These are phyloP conservation scores for Narthecium ossifragum DNA, from an alignment of 106 monocot species.

Conservation along the genomic window DNA sequence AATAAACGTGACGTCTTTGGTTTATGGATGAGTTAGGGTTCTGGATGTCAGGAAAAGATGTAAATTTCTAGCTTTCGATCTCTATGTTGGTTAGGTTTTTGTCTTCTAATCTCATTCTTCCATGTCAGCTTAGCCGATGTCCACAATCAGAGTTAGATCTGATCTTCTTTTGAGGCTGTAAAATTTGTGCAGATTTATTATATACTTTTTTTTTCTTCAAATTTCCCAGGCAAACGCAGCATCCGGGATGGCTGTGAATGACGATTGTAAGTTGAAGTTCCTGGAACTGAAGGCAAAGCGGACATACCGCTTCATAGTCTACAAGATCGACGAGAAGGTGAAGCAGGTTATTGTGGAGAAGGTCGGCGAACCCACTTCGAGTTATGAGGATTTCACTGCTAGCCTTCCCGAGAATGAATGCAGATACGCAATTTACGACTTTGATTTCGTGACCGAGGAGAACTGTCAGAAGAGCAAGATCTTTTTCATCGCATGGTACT, in stretches of 20 bases:
- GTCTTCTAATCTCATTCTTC: no score
- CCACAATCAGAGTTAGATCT: neutral
- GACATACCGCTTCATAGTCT: slow-evolving; percentile 23
- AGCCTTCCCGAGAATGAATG: slow-evolving; percentile 19
- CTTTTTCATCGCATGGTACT: slow-evolving; percentile 49
- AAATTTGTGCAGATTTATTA: no score
- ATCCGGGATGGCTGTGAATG: slow-evolving; percentile 27
- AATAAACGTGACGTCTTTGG: no score
- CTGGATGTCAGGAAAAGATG: no score
- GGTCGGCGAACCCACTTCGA: slow-evolving; percentile 17
- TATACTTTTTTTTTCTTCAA: neutral
- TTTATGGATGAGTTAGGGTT: no score
- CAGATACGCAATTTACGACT: slow-evolving; percentile 23
- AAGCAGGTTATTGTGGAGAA: slow-evolving; percentile 27
- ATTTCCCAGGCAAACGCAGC: slow-evolving; percentile 17
- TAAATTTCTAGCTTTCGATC: no score
- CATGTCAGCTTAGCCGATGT: no score
- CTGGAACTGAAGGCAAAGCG: slow-evolving; percentile 25
- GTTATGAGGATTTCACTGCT: slow-evolving; percentile 26
- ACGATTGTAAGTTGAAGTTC: slow-evolving; percentile 30
- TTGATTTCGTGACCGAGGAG: slow-evolving; percentile 25
- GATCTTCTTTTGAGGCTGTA: no score
- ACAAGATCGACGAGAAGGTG: slow-evolving; percentile 22
- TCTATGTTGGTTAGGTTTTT: no score
- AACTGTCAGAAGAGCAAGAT: slow-evolving; percentile 57